Base-by-base conservation (phyloP, 2,329 filamentous ascomycete genomes). In the Lecanicillium sp. region DNA sequence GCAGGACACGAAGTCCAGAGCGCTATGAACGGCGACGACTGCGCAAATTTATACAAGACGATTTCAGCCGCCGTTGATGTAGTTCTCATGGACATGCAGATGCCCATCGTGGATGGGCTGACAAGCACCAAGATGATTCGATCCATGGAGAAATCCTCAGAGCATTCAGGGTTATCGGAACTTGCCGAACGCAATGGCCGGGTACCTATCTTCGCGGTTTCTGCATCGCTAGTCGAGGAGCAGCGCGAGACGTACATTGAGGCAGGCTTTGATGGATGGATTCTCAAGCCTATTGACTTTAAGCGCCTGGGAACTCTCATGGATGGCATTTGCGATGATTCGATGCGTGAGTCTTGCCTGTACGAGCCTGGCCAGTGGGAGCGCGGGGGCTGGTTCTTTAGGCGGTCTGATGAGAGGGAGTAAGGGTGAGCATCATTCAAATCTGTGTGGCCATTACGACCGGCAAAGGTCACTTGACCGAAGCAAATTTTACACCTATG, bases 41-140 rank as follows among this genome's bases (percentile, higher is more conserved):
- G 88, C 52, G 81, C 85, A 5, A 69, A 71, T 36, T 70, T 77
- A 4, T 89, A 85, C 56, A 72, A 70, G 36, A 81, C 86, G 33
- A 72, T 70, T 36, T 68, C 79, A 1, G 58, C 58, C 18, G 61
- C 64, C 17, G 92, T 85, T 52, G 87, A 94, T 56, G 80, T 87
- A 5, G 70, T 95, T 34, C 68, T 95, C 45, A 94, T 94, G 88
- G 88, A 94, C 54, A 87, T 95, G 74, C 87, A 94, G 87, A 94
- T 95, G 88, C 87, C 88, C 14, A 92, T 94, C 22, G 84, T 94
- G 4, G 87, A 94, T 53, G 88, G 88, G 12, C 71, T 89, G 18
- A 79, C 74, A 3, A 87, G 87, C 13, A 84, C 87, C 0, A 88
- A 87, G 58, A 83, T 87, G 73, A 94, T 94, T 45, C 73, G 88